Evolutionary conservation across 75 land plant species (phyloP).

Genomic region (Cryptomeria japonica): DNA sequence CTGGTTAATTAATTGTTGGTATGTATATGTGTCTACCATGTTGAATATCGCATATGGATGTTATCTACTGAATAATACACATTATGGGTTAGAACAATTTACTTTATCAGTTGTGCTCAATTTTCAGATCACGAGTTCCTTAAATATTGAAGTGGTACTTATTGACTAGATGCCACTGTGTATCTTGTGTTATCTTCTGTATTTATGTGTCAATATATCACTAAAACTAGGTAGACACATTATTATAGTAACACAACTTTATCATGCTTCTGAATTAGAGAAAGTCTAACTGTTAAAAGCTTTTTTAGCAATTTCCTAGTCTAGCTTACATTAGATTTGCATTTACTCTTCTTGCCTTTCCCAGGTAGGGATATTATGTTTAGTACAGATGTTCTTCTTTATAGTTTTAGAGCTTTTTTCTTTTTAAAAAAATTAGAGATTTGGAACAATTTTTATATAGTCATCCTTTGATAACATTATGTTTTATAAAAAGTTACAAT

Average conservation of each 20-base stretch:
- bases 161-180: not conserved
- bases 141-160: not conserved
- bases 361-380: not conserved
- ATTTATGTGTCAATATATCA: not conserved
- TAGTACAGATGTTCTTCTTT: not conserved
- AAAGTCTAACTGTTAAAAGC: not conserved
- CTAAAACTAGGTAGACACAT: not conserved
- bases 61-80: not conserved
- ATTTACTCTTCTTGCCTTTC: not conserved
- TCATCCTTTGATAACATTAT: not conserved
- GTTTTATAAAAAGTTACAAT: not conserved
- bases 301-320: not conserved
- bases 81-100: not conserved
- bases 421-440: no score
- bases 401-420: not conserved
- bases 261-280: not conserved
- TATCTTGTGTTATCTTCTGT: not conserved
- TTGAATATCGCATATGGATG: not conserved
- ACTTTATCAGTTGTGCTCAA: not conserved
- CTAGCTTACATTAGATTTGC: not conserved
- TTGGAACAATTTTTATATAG: not conserved
- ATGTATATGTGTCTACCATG: not conserved
- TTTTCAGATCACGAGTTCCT: not conserved
- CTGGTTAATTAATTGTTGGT: not conserved
- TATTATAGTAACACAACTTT: not conserved